Evolutionary conservation across 495 filamentous ascomycete genomes (phyloP).

Genomic region (Lophium mytilinum): DNA sequence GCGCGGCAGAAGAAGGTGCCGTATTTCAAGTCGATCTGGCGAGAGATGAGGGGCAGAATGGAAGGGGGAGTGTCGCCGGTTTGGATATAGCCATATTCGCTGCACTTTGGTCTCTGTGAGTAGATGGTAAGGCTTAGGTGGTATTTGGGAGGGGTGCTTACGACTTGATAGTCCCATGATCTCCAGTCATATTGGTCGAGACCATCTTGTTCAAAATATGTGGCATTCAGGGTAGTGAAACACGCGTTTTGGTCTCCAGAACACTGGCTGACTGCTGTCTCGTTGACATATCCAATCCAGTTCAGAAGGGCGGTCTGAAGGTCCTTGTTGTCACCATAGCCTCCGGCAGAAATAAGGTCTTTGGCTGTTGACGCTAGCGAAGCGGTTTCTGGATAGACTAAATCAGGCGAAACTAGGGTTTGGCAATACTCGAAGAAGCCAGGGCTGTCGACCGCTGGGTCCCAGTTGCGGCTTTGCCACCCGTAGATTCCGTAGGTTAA

Average conservation of each 20-base stretch:
- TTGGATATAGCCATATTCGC: conserved; percentile 62
- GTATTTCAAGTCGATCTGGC: conserved; percentile 50
- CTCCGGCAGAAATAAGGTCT: conserved; percentile 44
- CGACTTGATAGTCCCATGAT: conserved; percentile 31
- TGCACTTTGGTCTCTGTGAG: conserved; percentile 21
- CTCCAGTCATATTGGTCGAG: conserved; percentile 31
- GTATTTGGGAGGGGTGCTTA: background rate
- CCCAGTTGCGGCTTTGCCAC: conserved; percentile 64
- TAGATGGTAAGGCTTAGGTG: background rate
- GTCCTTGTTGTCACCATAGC: conserved; percentile 44
- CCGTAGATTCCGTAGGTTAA: conserved; percentile 43
- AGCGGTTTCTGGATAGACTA: conserved; percentile 42
- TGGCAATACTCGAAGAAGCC: conserved; percentile 52
- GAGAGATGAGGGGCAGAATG: conserved; percentile 57
- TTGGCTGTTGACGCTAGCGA: conserved; percentile 36
- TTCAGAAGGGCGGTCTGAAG: conserved; percentile 55
- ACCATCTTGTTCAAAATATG: conserved; percentile 45
- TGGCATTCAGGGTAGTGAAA: conserved; percentile 44
- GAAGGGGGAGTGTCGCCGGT: conserved; percentile 53
- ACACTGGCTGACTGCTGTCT: conserved; percentile 34
- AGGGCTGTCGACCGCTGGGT: conserved; percentile 48
- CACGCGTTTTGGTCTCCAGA: conserved; percentile 44
- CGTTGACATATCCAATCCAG: conserved; percentile 54
- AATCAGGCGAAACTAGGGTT: conserved; percentile 43
- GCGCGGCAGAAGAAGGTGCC: conserved; percentile 44